Evolutionary conservation across 2,329 filamentous ascomycete species (phyloP).

Genomic region (Phoma herbarum): DNA sequence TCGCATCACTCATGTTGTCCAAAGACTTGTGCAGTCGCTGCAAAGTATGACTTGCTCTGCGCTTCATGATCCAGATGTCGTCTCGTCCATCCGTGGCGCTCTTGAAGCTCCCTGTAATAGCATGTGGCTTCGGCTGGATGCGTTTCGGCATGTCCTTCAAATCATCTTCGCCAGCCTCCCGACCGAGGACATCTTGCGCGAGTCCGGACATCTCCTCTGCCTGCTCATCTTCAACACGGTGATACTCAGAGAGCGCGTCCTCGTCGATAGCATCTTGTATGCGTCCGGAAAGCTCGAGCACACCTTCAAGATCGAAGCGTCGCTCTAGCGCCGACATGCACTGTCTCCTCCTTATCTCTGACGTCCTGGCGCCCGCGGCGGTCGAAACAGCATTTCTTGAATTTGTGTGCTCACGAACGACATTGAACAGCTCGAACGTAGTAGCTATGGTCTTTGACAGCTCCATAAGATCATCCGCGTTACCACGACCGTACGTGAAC

Average conservation of each 20-base stretch:
- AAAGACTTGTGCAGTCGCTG: slow-evolving; percentile 74
- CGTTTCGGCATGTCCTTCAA: slow-evolving; percentile 51
- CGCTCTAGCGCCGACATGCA: slow-evolving; percentile 56
- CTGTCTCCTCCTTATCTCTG: slow-evolving; percentile 32
- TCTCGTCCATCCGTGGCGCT: slow-evolving; percentile 51
- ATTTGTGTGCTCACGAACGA: slow-evolving; percentile 35
- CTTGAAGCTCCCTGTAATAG: slow-evolving; percentile 44
- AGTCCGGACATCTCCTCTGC: slow-evolving; percentile 75
- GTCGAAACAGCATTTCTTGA: slow-evolving; percentile 29
- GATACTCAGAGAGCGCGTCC: slow-evolving; percentile 83
- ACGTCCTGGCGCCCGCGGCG: slow-evolving; percentile 14
- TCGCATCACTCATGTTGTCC: slow-evolving; percentile 66
- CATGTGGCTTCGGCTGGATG: slow-evolving; percentile 47
- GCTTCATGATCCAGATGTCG: slow-evolving; percentile 71
- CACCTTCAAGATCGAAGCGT: slow-evolving; percentile 72
- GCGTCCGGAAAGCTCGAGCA: slow-evolving; percentile 71
- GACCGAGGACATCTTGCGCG: slow-evolving; percentile 73
- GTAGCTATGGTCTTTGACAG: slow-evolving; percentile 82
- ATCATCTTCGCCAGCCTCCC: slow-evolving; percentile 70
- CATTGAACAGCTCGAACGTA: slow-evolving; percentile 69
- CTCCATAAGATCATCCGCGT: slow-evolving; percentile 86
- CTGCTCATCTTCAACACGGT: slow-evolving; percentile 77
- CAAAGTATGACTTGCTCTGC: slow-evolving; percentile 72
- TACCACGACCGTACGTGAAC: slow-evolving; percentile 90
- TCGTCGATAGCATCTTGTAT: slow-evolving; percentile 89